Base-by-base conservation (phyloP, 805 yeast genomes). In the Ogataea populi-albae region DNA sequence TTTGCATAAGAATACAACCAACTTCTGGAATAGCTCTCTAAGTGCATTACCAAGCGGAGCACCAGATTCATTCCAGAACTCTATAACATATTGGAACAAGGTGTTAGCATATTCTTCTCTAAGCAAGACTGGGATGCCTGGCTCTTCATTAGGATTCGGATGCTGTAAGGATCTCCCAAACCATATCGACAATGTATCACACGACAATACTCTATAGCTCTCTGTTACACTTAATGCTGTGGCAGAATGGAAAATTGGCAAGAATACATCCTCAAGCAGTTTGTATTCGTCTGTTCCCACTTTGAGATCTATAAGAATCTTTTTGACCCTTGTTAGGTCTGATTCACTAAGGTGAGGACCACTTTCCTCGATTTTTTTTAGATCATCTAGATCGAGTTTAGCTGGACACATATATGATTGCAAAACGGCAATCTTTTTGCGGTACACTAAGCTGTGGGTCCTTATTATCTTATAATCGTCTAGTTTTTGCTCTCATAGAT, bases 11-110 rank as follows among this genome's bases (percentile, higher is more conserved):
- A 77, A 62, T 2, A 49, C 42, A 8, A 81, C 54, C 32, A 81
- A 50, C 46, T 81, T 86, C 2, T 55, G 35, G 31, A 86, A 71
- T 30, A 87, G 51, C 21, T 77, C 84, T 36, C 68, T 72, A 34
- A 86, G 55, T 0, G 94, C 80, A 50, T 82, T 85, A 5, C 81
- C 77, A 18, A 85, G 56, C 0, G 94, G 79, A 2, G 84, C 77
- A 4, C 82, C 79, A 1, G 85, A 73, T 33, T 80, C 85, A 35
- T 75, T 77, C 79, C 88, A 79, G 54, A 74, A 79, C 45, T 79
- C 88, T 24, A 81, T 59, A 10, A 82, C 69, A 54, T 73, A 82
- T 17, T 65, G 64, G 49, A 75, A 75, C 2, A 78, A 36, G 17
- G 38, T 44, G 18, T 57, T 54, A 5, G 68, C 48, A 10, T 42